These are phyloP conservation scores for Proliferodiscus dingleyae DNA, from an alignment of 2,329 filamentous ascomycete species.

Conservation along the genomic window DNA sequence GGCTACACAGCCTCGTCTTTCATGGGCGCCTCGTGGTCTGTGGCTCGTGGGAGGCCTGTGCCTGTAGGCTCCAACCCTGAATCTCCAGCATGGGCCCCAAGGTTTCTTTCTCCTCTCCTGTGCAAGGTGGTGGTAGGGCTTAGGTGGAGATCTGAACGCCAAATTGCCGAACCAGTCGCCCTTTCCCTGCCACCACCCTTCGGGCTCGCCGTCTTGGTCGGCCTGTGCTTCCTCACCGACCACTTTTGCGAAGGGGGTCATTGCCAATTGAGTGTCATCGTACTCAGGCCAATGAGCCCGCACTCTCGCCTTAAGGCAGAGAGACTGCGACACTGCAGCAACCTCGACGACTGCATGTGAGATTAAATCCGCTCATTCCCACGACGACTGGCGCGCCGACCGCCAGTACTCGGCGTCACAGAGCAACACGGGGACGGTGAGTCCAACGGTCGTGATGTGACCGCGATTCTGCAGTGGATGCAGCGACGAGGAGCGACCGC, in stretches of 20 bases:
- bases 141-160: conserved; percentile 6
- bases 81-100: not conserved
- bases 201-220: conserved; percentile 12
- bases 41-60: conserved; percentile 1
- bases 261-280: conserved; percentile 11
- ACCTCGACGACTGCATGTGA: conserved; percentile 12
- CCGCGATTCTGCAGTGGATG: conserved; percentile 11
- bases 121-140: conserved; percentile 11
- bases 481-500: too few species aligned
- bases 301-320: conserved; percentile 11
- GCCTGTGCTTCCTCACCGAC: conserved; percentile 2
- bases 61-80: not conserved
- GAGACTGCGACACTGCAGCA: conserved; percentile 2
- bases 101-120: not conserved
- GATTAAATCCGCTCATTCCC: conserved; percentile 5
- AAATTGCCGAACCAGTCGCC: conserved; percentile 8
- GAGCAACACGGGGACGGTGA: not conserved
- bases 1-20: conserved; percentile 8
- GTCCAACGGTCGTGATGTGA: conserved; percentile 6
- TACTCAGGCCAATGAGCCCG: conserved; percentile 5
- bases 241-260: conserved; percentile 8
- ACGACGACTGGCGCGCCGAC: conserved; percentile 7
- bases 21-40: conserved; percentile 5
- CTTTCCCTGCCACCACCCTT: not conserved
- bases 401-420: not conserved